Conservation (phyloP, 306 rosid genomes). For the Dryas drummondii region DNA sequence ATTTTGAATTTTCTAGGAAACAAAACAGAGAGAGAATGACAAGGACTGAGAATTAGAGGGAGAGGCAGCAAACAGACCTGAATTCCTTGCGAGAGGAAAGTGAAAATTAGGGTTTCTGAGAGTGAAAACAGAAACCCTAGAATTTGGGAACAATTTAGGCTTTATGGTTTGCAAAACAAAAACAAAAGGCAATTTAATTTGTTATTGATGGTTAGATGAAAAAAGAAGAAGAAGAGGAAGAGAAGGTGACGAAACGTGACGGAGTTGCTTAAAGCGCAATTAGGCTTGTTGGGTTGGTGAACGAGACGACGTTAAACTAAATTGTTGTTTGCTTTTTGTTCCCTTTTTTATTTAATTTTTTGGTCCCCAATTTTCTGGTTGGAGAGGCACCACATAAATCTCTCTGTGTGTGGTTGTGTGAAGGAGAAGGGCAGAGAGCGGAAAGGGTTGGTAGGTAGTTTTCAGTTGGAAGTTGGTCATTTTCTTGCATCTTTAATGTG, state of each 20-base stretch:
- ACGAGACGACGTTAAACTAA: background rate
- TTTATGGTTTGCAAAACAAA: background rate
- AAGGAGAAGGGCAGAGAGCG: background rate
- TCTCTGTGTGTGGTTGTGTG: background rate
- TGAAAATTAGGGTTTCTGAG: slow-evolving; percentile 19
- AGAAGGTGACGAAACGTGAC: slow-evolving; percentile 37
- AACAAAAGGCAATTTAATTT: background rate
- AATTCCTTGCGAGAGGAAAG: slow-evolving; percentile 16
- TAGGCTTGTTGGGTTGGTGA: slow-evolving; percentile 23
- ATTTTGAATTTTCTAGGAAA: too few relatives aligned
- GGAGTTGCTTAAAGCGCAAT: background rate
- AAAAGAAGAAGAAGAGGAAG: slow-evolving; percentile 6
- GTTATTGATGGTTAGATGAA: background rate
- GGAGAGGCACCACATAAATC: background rate
- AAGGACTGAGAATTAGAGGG: too few relatives aligned
- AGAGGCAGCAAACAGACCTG: slow-evolving; percentile 43
- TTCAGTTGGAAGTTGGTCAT: slow-evolving; percentile 38
- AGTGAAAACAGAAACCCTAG: slow-evolving; percentile 39
- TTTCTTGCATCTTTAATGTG: background rate
- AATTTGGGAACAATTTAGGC: slow-evolving; percentile 18
- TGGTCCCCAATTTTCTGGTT: background rate
- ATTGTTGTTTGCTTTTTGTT: background rate
- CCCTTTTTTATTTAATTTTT: background rate
- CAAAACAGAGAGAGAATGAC: too few relatives aligned
- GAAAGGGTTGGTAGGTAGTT: slow-evolving; percentile 38